Percentiles rank a stretch among this genome's conserved stretches.
phyloP scores from a whole-genome alignment of 2,329 filamentous ascomycete species.

The Ophiocordyceps sinensis region DNA sequence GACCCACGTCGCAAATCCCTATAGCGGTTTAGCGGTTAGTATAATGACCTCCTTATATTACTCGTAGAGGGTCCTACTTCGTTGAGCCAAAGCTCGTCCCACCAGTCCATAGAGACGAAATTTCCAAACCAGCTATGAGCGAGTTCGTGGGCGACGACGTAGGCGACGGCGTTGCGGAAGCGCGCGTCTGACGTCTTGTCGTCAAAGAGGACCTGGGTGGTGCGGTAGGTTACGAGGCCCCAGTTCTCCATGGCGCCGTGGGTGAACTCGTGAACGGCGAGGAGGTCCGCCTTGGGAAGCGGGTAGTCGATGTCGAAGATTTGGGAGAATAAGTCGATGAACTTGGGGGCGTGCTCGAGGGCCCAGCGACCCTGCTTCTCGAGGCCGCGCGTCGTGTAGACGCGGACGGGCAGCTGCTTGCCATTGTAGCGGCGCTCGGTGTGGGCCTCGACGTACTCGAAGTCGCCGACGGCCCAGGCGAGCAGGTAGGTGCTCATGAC shows the following conservation, averaged over 20 bases:
- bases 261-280: constrained; percentile 87
- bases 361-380: constrained; percentile 86
- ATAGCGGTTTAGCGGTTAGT: no score
- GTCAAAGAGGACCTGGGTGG: constrained; percentile 92
- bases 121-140: constrained; percentile 96
- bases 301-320: constrained; percentile 89
- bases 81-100: constrained; percentile 86
- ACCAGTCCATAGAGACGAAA: constrained; percentile 94
- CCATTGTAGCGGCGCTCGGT: constrained; percentile 86
- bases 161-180: constrained; percentile 88
- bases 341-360: constrained; percentile 78
- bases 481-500: constrained; percentile 86
- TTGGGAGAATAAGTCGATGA: constrained; percentile 94
- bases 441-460: constrained; percentile 87
- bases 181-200: constrained; percentile 78
- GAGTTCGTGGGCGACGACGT: constrained; percentile 95
- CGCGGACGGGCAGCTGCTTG: constrained; percentile 78
- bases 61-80: no score
- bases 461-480: constrained; percentile 92
- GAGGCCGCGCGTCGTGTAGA: constrained; percentile 90
- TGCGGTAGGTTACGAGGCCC: constrained; percentile 91
- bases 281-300: constrained; percentile 77
- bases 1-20: constrained; percentile 95
- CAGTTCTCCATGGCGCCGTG: constrained; percentile 89
- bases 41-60: no score